A percentile compares a stretch with the other conserved stretches of the same genome.
These are phyloP conservation scores for Suillus cothurnatus DNA, from an alignment of 768 basidiomycete genomes.

Conservation along the genomic window DNA sequence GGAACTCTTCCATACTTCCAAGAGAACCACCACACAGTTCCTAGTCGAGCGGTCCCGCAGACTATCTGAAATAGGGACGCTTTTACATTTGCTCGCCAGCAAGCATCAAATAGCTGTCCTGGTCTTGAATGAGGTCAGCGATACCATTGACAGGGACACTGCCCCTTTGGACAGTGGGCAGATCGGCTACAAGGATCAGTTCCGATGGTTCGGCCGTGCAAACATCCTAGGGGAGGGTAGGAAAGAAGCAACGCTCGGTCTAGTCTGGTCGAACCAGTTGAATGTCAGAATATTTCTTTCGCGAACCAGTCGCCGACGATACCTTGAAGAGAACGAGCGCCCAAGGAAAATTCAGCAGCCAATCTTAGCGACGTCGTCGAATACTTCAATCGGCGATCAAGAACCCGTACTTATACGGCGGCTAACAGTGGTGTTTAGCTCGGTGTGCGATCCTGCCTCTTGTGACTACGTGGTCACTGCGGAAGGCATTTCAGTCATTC, in stretches of 20 bases:
- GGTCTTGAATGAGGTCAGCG: constrained; percentile 88
- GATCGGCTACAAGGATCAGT: constrained; percentile 70
- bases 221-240: constrained; percentile 58
- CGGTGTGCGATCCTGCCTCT: constrained; percentile 54
- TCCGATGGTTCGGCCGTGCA: constrained; percentile 73
- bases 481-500: constrained; percentile 51
- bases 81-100: constrained; percentile 72
- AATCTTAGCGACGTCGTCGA: constrained; percentile 16
- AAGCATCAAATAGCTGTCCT: constrained; percentile 70
- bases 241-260: constrained; percentile 85
- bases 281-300: constrained; percentile 84
- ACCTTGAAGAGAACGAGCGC: constrained; percentile 43
- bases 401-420: constrained; percentile 63
- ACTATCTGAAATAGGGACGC: constrained; percentile 64
- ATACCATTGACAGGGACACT: constrained; percentile 56
- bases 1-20: constrained; percentile 74
- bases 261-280: constrained; percentile 93
- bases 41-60: constrained; percentile 75
- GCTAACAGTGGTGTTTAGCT: constrained; percentile 78
- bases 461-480: constrained; percentile 76
- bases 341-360: constrained; percentile 24
- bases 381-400: constrained; percentile 30
- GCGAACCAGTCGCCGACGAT: constrained; percentile 69
- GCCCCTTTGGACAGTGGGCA: constrained; percentile 29
- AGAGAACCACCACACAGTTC: constrained; percentile 58